Percentiles rank a stretch among this genome's conserved stretches.
Conservation (phyloP, 2,329 filamentous ascomycete species). For the Aureobasidium sp. region DNA sequence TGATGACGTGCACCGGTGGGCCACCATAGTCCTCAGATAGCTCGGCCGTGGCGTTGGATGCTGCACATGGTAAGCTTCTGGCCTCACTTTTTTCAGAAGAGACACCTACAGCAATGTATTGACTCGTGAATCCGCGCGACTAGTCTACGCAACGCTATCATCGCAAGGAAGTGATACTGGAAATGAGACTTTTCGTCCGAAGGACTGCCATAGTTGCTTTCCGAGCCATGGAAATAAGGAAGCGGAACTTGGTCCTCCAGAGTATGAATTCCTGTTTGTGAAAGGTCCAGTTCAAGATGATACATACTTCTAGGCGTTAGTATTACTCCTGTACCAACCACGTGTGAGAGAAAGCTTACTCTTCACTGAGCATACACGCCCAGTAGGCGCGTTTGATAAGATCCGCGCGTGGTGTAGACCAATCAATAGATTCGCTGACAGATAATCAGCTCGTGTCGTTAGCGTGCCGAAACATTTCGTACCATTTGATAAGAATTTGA, state of each 20-base stretch:
- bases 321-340: neutral
- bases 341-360: slow-evolving; percentile 29
- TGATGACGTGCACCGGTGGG: slow-evolving; percentile 36
- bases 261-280: slow-evolving; percentile 45
- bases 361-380: slow-evolving; percentile 49
- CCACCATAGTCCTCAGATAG: slow-evolving; percentile 28
- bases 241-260: slow-evolving; percentile 47
- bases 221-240: slow-evolving; percentile 42
- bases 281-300: slow-evolving; percentile 50
- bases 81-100: neutral
- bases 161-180: slow-evolving; percentile 51
- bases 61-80: slow-evolving; percentile 10
- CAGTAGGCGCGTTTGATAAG: slow-evolving; percentile 48
- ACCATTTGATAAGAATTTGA: slow-evolving; percentile 49
- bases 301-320: slow-evolving; percentile 35
- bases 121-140: slow-evolving; percentile 45
- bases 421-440: slow-evolving; percentile 31
- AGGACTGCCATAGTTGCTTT: slow-evolving; percentile 32
- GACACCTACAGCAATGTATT: slow-evolving; percentile 43
- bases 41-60: slow-evolving; percentile 22
- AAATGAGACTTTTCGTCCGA: slow-evolving; percentile 45
- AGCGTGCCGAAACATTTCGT: slow-evolving; percentile 16
- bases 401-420: slow-evolving; percentile 40
- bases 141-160: slow-evolving; percentile 48
- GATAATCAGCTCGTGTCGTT: slow-evolving; percentile 18